Evolutionary conservation across 305 asterid species (phyloP), one percentile per base, ranked within the genome.

Genomic region (Rubia occidens): DNA sequence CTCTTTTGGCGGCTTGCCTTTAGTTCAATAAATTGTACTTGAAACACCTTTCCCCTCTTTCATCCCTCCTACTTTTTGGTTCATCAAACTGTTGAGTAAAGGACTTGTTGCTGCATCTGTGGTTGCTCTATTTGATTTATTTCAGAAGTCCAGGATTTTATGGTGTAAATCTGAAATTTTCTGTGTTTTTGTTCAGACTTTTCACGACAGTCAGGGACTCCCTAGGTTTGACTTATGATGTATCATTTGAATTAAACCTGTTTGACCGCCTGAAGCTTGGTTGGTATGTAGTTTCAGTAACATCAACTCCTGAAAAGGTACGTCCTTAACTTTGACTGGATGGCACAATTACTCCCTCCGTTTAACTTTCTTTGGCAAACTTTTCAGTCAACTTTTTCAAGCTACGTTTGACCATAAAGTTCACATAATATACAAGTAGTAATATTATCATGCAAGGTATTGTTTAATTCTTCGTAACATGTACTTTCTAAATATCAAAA

Each of bases 291-390:
- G 79, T 94, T 72, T 89, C 99, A 20, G 97, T 90, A 69, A 94
- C 97, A 72, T 94, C 99, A 81, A 94, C 99, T 71, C 99, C 99
- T 74, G 95, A 74, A 70, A 94, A 94, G 99, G 99, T 94, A 64
- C 42, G 75, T 54, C 70, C 79, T 77, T 63, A 47, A 39, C 56
- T 71, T 70, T 59, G 2, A 67, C 51, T 17, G 29, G 58, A 42
- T 73, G 47, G 13, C 53, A n/a, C 62, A 37, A 59, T 78, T 42
- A 64, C 29, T 26, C 29, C 29, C 29, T 26, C 29, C 29, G 29
- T 26, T 26, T 2, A 26, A 26, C 29, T 26, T 26, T 26, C 2
- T 26, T 26, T 26, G 29, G 29, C 29, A 26, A 1, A 26, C 29
- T 26, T 26, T 26, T 26, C 29, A 26, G 29, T 26, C 29, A 26